Evolutionary conservation across 805 yeast species (phyloP).

Genomic region (Cyberlindnera petersonii): DNA sequence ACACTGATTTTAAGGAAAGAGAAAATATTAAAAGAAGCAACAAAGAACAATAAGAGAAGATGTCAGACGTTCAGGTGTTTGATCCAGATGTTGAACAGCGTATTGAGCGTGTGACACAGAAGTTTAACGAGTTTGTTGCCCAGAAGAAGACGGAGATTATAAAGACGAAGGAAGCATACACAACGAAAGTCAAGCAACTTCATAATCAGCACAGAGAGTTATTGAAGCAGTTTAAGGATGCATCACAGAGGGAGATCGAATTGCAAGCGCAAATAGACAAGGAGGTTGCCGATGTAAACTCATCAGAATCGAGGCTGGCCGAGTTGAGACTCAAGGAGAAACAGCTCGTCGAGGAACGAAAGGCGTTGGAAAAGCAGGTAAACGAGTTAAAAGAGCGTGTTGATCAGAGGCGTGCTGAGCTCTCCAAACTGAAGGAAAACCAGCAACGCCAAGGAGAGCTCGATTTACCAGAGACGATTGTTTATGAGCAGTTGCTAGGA

Average conservation of each 20-base stretch:
- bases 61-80: conserved; percentile 31
- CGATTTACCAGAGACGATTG: conserved; percentile 48
- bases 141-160: conserved; percentile 33
- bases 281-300: conserved; percentile 29
- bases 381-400: conserved; percentile 32
- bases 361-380: conserved; percentile 29
- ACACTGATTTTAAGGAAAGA: no score
- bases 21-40: background rate
- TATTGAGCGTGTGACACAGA: conserved; percentile 37
- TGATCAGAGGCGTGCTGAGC: conserved; percentile 30
- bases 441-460: conserved; percentile 41
- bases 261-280: conserved; percentile 9
- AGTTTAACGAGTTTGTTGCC: conserved; percentile 34
- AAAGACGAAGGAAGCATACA: conserved; percentile 33
- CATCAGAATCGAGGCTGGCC: conserved; percentile 31
- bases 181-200: conserved; percentile 31
- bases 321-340: conserved; percentile 33
- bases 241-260: conserved; percentile 11
- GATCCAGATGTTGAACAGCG: conserved; percentile 33
- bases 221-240: conserved; percentile 17
- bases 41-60: background rate
- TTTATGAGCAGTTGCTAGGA: conserved; percentile 54
- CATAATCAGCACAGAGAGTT: conserved; percentile 32
- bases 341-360: conserved; percentile 31
- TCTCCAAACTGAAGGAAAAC: conserved; percentile 31